Conservation (phyloP, 257 asterid species). For the Nicotiana benthamiana region DNA sequence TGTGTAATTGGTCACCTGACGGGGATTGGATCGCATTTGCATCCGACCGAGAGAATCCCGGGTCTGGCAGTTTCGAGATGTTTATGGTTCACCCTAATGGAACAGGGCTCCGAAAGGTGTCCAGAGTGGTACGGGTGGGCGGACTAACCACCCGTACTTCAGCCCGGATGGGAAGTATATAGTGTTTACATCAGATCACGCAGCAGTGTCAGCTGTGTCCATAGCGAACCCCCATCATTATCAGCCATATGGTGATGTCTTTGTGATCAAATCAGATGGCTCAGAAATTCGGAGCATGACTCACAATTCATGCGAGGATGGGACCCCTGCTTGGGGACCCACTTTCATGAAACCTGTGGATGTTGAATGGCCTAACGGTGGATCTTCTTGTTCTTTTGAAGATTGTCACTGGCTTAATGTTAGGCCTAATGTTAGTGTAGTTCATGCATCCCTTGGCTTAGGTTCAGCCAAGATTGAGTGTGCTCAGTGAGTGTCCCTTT, state of each 20-base stretch:
- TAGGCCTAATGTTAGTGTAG: conserved; percentile 5
- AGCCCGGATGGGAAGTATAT: conserved; percentile 72
- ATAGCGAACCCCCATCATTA: conserved; percentile 74
- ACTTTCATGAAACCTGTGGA: conserved; percentile 27
- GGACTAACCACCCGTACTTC: conserved; percentile 84
- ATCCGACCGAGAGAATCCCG: conserved; percentile 72
- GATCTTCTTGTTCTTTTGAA: conserved; percentile 47
- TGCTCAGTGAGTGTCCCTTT: neutral
- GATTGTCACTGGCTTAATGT: conserved; percentile 71
- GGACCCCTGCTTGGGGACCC: conserved; percentile 80
- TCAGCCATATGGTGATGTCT: conserved; percentile 87
- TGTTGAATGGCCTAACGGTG: conserved; percentile 51
- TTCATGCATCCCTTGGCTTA: neutral
- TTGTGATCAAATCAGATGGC: conserved; percentile 58
- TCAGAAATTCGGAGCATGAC: conserved; percentile 55
- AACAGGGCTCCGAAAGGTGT: conserved; percentile 66
- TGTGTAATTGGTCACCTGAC: conserved; percentile 90
- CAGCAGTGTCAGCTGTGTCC: conserved; percentile 88
- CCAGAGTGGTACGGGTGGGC: conserved; percentile 74
- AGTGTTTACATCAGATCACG: conserved; percentile 74
- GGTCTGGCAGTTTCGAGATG: conserved; percentile 67
- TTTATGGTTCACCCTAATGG: conserved; percentile 77
- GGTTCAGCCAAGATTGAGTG: conserved; percentile 4
- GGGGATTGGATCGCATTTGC: conserved; percentile 85
- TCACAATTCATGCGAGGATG: conserved; percentile 76